Evolutionary conservation across 306 rosid genomes (phyloP).

Genomic region (Inga oerstediana): DNA sequence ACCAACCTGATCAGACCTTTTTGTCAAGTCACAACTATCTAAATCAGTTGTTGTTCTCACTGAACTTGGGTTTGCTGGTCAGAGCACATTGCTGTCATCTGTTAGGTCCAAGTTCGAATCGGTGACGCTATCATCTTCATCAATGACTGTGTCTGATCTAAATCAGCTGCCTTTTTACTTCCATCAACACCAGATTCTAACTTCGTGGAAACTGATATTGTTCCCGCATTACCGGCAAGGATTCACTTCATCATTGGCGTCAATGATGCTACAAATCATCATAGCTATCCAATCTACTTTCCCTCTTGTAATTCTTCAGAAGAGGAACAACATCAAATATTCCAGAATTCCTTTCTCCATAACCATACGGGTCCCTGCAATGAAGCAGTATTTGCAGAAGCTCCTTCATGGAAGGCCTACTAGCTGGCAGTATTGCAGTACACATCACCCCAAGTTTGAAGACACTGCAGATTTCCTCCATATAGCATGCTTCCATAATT

Average conservation of each 20-base stretch:
- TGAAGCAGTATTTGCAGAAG: slow-evolving; percentile 39
- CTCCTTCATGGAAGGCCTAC: slow-evolving; percentile 77
- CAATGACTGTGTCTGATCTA: too few relatives aligned
- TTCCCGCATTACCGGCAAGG: neutral
- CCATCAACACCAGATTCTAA: neutral
- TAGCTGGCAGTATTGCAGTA: slow-evolving; percentile 47
- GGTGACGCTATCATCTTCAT: too few relatives aligned
- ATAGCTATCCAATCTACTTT: slow-evolving; percentile 1
- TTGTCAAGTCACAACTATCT: neutral
- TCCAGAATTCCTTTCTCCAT: slow-evolving; percentile 3
- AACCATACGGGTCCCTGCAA: neutral
- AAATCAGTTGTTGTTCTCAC: too few relatives aligned
- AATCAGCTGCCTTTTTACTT: neutral
- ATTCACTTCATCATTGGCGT: neutral
- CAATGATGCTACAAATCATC: neutral
- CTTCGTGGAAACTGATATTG: neutral
- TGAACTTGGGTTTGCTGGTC: too few relatives aligned
- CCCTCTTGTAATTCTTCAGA: slow-evolving; percentile 37
- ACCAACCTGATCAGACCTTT: too few relatives aligned
- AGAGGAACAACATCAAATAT: slow-evolving; percentile 31
- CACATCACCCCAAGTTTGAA: slow-evolving; percentile 73
- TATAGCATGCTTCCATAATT: slow-evolving; percentile 43
- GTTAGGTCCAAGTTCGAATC: too few relatives aligned
- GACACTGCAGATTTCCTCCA: slow-evolving; percentile 57
- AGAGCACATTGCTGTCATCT: too few relatives aligned